A percentile compares a stretch with the other conserved stretches of the same genome.
Evolutionary conservation across 441 rosid species (phyloP).

Genomic region (Erodium texanum): DNA sequence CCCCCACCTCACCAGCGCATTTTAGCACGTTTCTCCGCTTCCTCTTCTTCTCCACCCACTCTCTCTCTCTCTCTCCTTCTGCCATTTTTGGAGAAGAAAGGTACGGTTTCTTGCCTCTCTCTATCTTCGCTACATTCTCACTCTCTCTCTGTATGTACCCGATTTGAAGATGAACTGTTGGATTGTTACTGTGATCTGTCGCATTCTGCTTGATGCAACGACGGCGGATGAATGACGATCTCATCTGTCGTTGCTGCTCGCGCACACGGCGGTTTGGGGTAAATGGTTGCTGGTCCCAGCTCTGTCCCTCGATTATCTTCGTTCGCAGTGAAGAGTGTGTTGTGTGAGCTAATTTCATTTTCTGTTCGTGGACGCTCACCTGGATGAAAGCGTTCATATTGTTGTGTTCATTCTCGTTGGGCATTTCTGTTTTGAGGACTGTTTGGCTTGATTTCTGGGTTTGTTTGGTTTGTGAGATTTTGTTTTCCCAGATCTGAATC

Average conservation of each 20-base stretch:
- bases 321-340: neutral
- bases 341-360: neutral
- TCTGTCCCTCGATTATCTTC: neutral
- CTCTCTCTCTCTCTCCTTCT: too few relatives aligned
- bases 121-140: neutral
- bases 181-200: neutral
- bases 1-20: neutral
- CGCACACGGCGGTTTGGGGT: neutral
- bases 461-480: neutral
- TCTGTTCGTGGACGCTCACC: neutral
- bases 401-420: neutral
- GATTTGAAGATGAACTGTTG: neutral
- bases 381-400: neutral
- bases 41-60: too few relatives aligned
- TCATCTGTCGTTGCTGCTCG: neutral
- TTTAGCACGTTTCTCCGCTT: neutral
- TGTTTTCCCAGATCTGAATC: conserved; percentile 1
- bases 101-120: neutral
- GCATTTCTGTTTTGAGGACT: neutral
- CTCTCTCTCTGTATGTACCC: neutral
- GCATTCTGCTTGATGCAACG: conserved; percentile 1
- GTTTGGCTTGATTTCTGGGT: neutral
- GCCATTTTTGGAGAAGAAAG: neutral
- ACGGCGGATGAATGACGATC: neutral
- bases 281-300: neutral